A percentile compares a stretch with the other conserved stretches of the same genome.
Conservation (phyloP, 2,329 filamentous ascomycete genomes). For the Aspergillus versicolor region DNA sequence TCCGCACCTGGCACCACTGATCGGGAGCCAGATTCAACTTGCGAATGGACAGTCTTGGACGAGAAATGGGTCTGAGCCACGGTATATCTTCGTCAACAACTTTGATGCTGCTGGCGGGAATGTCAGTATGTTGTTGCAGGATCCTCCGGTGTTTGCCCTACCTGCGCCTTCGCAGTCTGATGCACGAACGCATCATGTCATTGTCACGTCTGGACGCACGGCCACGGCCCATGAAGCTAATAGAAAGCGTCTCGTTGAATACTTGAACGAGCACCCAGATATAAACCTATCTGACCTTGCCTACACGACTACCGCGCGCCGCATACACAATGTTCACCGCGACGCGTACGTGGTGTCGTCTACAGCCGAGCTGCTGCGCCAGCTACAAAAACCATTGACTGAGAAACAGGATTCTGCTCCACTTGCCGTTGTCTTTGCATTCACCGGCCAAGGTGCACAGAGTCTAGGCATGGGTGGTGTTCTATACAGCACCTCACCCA, state of each 20-base stretch:
- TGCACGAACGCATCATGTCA: conserved; percentile 51
- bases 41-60: conserved; percentile 4
- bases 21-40: background rate
- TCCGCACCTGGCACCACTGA: conserved; percentile 25
- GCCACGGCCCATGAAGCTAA: conserved; percentile 49
- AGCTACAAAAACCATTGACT: background rate
- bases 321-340: conserved; percentile 28
- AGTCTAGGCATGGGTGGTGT: conserved; percentile 24
- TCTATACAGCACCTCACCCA: conserved; percentile 25
- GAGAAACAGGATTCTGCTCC: background rate
- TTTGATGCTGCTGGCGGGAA: conserved; percentile 72
- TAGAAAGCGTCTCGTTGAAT: conserved; percentile 52
- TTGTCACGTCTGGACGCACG: conserved; percentile 59
- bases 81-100: conserved; percentile 56
- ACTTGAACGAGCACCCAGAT: conserved; percentile 32
- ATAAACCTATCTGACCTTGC: conserved; percentile 55
- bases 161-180: conserved; percentile 34
- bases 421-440: background rate
- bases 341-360: background rate
- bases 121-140: conserved; percentile 49
- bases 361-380: background rate
- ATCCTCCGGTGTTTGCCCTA: background rate
- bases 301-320: conserved; percentile 63
- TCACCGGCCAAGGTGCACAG: conserved; percentile 4
- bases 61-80: conserved; percentile 20